Conservation (phyloP, 2,329 filamentous ascomycete genomes). For the Plectosphaerella sp. region DNA sequence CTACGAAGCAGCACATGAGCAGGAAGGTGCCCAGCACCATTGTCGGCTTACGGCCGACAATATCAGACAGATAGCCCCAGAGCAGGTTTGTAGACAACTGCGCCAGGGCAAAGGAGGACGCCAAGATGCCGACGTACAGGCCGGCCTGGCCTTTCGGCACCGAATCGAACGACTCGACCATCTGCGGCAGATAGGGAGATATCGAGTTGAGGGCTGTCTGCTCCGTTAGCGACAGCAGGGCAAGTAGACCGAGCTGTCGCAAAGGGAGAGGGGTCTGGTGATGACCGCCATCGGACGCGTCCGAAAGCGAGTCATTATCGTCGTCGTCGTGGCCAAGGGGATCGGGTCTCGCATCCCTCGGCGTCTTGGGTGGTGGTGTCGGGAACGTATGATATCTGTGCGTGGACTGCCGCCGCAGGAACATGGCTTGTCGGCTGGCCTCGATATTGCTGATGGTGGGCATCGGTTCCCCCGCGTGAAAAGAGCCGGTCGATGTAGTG, state of each 20-base stretch:
- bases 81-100: slow-evolving; percentile 91
- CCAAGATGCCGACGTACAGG: slow-evolving; percentile 84
- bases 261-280: slow-evolving; percentile 73
- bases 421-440: slow-evolving; percentile 8
- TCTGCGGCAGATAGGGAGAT: slow-evolving; percentile 87
- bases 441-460: slow-evolving; percentile 25
- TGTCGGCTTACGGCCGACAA: slow-evolving; percentile 75
- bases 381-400: slow-evolving; percentile 80
- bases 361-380: slow-evolving; percentile 64
- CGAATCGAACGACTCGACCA: slow-evolving; percentile 82
- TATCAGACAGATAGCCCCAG: slow-evolving; percentile 82
- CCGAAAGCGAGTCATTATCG: slow-evolving; percentile 15
- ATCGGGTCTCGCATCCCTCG: slow-evolving; percentile 43
- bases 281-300: slow-evolving; percentile 26
- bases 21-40: slow-evolving; percentile 79
- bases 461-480: slow-evolving; percentile 48
- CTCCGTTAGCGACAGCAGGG: slow-evolving; percentile 84
- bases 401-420: slow-evolving; percentile 27
- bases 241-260: slow-evolving; percentile 77
- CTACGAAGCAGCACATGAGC: slow-evolving; percentile 74
- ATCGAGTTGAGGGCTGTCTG: slow-evolving; percentile 98
- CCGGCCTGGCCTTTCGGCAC: slow-evolving; percentile 69
- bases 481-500: slow-evolving; percentile 37
- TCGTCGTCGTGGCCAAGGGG: slow-evolving; percentile 10
- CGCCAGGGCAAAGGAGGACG: slow-evolving; percentile 85